Evolutionary conservation across 2,329 filamentous ascomycete species (phyloP).

Genomic region (Paracamarosporium sp.): DNA sequence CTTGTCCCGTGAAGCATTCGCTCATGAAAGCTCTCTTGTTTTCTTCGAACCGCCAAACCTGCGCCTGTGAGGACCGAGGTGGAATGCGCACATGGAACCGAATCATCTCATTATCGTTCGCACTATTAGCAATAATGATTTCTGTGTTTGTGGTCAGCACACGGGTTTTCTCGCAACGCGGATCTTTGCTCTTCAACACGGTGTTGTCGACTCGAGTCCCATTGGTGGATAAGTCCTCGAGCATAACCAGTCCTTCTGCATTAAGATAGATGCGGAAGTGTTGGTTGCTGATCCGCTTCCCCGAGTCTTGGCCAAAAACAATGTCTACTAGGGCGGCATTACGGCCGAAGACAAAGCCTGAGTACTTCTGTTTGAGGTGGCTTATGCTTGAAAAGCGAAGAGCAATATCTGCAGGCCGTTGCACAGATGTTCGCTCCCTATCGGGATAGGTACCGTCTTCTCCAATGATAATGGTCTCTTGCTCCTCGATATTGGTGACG

Average conservation of each 20-base stretch:
- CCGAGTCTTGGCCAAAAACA: conserved; percentile 67
- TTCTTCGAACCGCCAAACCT: conserved; percentile 63
- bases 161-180: conserved; percentile 55
- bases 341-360: conserved; percentile 88
- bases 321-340: conserved; percentile 76
- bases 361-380: conserved; percentile 66
- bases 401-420: conserved; percentile 67
- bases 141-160: conserved; percentile 76
- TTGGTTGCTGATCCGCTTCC: conserved; percentile 84
- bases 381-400: conserved; percentile 74
- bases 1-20: conserved; percentile 37
- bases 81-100: conserved; percentile 88
- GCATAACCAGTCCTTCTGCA: conserved; percentile 83
- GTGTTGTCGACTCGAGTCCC: conserved; percentile 84
- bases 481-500: conserved; percentile 47
- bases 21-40: conserved; percentile 74
- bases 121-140: conserved; percentile 68
- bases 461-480: conserved; percentile 59
- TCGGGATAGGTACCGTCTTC: not conserved
- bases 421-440: not conserved
- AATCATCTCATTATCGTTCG: conserved; percentile 66
- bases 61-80: conserved; percentile 68
- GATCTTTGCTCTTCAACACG: conserved; percentile 63
- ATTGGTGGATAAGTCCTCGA: conserved; percentile 95
- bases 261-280: conserved; percentile 96